Conservation (phyloP, 352 stramenopile genomes). For the Phytophthora kernoviae region DNA sequence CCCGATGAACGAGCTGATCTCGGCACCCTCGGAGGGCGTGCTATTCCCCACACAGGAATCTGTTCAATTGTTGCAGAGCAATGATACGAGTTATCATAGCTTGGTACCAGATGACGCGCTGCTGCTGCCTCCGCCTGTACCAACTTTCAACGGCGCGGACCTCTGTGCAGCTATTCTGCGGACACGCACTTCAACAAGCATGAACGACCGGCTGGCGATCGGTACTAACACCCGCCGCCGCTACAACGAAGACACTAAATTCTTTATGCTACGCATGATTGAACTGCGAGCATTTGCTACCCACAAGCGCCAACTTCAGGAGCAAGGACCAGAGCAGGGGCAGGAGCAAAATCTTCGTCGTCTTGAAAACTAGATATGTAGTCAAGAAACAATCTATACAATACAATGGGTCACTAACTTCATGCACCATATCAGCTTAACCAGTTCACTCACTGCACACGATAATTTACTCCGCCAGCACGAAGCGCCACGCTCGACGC, state of each 20-base stretch:
- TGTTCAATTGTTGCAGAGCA: neutral
- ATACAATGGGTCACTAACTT: neutral
- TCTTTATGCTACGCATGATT: constrained; percentile 47
- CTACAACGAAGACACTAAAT: constrained; percentile 53
- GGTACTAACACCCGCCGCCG: constrained; percentile 28
- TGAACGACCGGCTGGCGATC: constrained; percentile 22
- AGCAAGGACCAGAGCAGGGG: neutral
- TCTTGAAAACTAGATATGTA: constrained; percentile 16
- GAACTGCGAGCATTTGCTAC: constrained; percentile 28
- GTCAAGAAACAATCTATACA: constrained; percentile 17
- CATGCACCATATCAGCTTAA: neutral
- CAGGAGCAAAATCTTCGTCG: constrained; percentile 9
- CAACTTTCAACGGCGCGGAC: constrained; percentile 8
- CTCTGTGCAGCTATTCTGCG: constrained; percentile 22
- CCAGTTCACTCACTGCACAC: neutral
- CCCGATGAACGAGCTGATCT: constrained; percentile 65
- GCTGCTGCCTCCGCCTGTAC: constrained; percentile 4
- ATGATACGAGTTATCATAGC: constrained; percentile 9
- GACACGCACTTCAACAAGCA: constrained; percentile 11
- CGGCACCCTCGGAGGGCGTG: constrained; percentile 8
- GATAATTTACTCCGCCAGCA: neutral
- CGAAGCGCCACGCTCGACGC: constrained; percentile 4
- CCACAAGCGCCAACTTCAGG: constrained; percentile 4
- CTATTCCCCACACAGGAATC: constrained; percentile 12
- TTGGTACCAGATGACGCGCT: constrained; percentile 12